phyloP scores from a whole-genome alignment of 495 filamentous ascomycete genomes.

The Penicillium ochrochloron region DNA sequence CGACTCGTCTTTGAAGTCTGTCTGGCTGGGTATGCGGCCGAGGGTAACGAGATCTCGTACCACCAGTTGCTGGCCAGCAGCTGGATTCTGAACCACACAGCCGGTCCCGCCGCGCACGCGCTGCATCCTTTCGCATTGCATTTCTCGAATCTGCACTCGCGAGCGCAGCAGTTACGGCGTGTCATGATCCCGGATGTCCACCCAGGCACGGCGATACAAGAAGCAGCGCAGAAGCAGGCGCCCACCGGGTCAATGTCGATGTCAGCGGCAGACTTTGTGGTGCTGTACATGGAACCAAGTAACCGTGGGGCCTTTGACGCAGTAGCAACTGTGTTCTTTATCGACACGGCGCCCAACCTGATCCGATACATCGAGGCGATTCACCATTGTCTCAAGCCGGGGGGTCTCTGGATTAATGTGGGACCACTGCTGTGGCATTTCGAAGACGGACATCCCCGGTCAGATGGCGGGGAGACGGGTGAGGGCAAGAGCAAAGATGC shows the following conservation, averaged over 20 bases:
- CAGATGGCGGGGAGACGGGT: constrained; percentile 23
- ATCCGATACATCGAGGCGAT: constrained; percentile 87
- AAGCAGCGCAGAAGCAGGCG: constrained; percentile 30
- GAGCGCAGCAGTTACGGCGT: constrained; percentile 70
- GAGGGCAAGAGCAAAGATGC: constrained; percentile 24
- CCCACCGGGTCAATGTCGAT: constrained; percentile 70
- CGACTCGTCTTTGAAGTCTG: constrained; percentile 87
- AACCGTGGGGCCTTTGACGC: constrained; percentile 72
- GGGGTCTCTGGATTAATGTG: constrained; percentile 85
- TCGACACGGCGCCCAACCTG: constrained; percentile 94
- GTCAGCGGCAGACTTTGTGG: constrained; percentile 82
- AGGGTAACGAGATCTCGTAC: constrained; percentile 96
- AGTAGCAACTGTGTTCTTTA: constrained; percentile 90
- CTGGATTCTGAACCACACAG: constrained; percentile 82
- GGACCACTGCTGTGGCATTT: constrained; percentile 94
- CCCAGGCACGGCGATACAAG: constrained; percentile 59
- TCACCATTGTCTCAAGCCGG: constrained; percentile 71
- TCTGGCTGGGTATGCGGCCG: constrained; percentile 69
- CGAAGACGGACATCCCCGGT: constrained; percentile 55
- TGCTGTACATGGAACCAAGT: constrained; percentile 65
- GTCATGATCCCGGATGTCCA: constrained; percentile 80
- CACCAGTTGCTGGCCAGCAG: constrained; percentile 87
- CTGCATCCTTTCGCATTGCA: constrained; percentile 80
- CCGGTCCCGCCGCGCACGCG: constrained; percentile 43
- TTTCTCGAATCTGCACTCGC: constrained; percentile 76